Evolutionary conservation across 139 green algal genomes (phyloP), one percentile per base, ranked within the genome.

Genomic region (Chlorella sp.): DNA sequence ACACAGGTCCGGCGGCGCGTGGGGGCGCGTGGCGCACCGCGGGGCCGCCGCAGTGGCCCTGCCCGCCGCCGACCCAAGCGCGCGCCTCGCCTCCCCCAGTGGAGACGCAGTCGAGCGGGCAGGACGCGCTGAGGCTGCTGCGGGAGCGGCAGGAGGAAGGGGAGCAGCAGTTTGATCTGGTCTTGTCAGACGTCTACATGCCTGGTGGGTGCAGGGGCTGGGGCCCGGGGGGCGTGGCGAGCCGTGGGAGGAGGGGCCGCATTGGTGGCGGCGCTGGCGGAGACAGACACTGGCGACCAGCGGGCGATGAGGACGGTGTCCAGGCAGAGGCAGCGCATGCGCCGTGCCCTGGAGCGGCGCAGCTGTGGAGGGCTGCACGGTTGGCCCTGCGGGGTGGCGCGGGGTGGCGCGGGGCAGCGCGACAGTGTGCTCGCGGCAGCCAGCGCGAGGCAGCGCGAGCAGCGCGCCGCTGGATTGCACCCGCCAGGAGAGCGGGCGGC

Each of bases 131-230:
- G 41, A 60, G 79, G 19, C 71, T 86, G 48, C 82, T 97, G 45
- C 80, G 92, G 0, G 81, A 90, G 29, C 81, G 76, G 51, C 77
- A 76, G 0, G 68, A 84, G n/a, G 76, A 74, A 15, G 74, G 74
- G n/a, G 25, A 69, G 43, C 35, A 77, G 27, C 79, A 85, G 35
- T 98, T 95, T 58, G 95, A 99, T 78, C 83, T 98, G 19, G 95
- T 98, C 2, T 88, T 99, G 9, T 97, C 88, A 29, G 95, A 99
- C 79, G 94, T 98, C 11, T 93, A 97, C 82, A 98, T 99, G 94
- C 95, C 94, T 68, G 91, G 90, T 94, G 46, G 2, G 79, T 53
- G 15, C 29, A n/a, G n/a, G n/a, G n/a, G n/a, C n/a, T n/a, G n/a
- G n/a, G n/a, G n/a, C n/a, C n/a, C n/a, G n/a, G n/a, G n/a, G n/a